These are phyloP conservation scores for Corylus avellana DNA, from an alignment of 306 rosid genomes.

Conservation along the genomic window DNA sequence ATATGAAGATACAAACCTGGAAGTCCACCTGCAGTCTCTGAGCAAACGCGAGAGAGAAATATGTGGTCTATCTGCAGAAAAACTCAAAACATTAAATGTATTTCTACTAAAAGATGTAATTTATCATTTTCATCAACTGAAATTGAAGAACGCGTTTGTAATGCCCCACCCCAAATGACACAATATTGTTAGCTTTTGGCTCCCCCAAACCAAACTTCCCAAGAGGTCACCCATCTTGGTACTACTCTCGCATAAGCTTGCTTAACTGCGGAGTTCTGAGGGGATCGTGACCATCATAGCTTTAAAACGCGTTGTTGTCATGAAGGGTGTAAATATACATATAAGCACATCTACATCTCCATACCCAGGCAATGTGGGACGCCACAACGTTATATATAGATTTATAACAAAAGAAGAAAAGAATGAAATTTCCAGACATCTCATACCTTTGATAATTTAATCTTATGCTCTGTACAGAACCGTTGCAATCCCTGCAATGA, in stretches of 20 bases:
- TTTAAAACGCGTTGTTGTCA: too few species aligned
- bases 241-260: too few species aligned
- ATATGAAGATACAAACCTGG: constrained; percentile 61
- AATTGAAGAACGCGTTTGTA: background rate
- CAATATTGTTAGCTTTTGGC: too few species aligned
- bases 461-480: constrained; percentile 85
- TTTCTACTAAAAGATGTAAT: background rate
- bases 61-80: constrained; percentile 82
- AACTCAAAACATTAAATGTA: constrained; percentile 18
- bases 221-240: too few species aligned
- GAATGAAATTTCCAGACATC: constrained; percentile 9
- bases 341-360: too few species aligned
- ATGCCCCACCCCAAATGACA: too few species aligned
- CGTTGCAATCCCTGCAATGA: constrained; percentile 74
- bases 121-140: constrained; percentile 16
- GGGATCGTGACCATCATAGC: too few species aligned
- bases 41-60: constrained; percentile 90
- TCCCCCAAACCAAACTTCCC: too few species aligned
- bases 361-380: too few species aligned
- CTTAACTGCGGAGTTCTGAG: too few species aligned
- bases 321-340: too few species aligned
- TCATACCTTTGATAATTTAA: constrained; percentile 74
- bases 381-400: background rate
- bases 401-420: constrained; percentile 8
- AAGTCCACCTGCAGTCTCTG: constrained; percentile 95